Base-by-base conservation (phyloP, 2,329 filamentous ascomycete species). In the Plectosphaerella sp. region DNA sequence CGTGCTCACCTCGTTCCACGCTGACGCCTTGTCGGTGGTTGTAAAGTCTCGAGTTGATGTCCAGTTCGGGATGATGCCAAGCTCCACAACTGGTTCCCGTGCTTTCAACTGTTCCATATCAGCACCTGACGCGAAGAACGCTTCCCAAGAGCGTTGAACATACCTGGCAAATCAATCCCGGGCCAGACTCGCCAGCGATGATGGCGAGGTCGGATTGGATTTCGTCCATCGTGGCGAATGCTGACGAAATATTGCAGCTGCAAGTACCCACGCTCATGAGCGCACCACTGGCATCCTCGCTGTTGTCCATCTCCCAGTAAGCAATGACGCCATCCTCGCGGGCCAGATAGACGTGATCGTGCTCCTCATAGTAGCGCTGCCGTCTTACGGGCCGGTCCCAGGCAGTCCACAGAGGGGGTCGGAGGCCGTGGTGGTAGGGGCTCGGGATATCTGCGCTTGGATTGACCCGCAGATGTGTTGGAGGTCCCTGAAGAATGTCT, bases 241-340 rank as follows among this genome's bases (percentile, higher is more conserved):
- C 91, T 3, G 81, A 85, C 53, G 91, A 88, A 46, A 96, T 87
- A 54, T 88, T 89, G 61, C 87, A 88, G 49, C 81, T 77, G 58
- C 89, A 83, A 48, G 78, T 77, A 8, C 88, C 87, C 52, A 89
- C 76, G 50, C 79, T 75, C 45, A 79, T 76, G 50, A 78, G 74
- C 41, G 77, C 74, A 49, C 78, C 75, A 50, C 86, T 66, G 58
- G 81, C 73, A 45, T 77, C 79, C 56, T 73, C 74, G 8, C 28
- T 33, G 6, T 77, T 77, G 43, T 82, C 80, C 53, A 90, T 83
- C 58, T 91, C 85, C 5, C 93, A 69, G 57, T 87, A 89, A 50
- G 86, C 80, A 10, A 97, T 78, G 47, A 86, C 74, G 3, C 94
- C 94, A 64, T 97, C 93, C 69, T 97, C 93, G 51, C 92, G 84